Percentiles rank a stretch among this genome's conserved stretches.
phyloP scores from a whole-genome alignment of 2,329 filamentous ascomycete species.

The Beauveria asiatica region DNA sequence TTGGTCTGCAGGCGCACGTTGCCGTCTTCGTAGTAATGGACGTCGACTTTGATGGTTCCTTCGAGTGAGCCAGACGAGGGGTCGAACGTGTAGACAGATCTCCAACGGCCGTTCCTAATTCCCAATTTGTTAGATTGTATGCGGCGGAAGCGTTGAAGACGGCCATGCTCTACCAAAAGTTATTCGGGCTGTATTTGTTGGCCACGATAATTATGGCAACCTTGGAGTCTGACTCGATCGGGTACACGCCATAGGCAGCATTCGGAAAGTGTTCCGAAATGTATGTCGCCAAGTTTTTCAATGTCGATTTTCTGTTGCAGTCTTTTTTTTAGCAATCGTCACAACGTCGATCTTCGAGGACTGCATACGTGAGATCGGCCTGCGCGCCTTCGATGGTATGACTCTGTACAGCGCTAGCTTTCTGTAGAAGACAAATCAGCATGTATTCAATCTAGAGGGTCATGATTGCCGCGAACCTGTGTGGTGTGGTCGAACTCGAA shows the following conservation, averaged over 20 bases:
- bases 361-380: conserved; percentile 66
- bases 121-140: conserved; percentile 14
- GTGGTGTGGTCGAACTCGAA: conserved; percentile 82
- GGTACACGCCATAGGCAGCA: conserved; percentile 74
- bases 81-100: conserved; percentile 74
- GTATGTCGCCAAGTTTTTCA: conserved; percentile 69
- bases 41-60: conserved; percentile 83
- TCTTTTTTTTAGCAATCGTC: conserved; percentile 15
- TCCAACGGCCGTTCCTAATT: conserved; percentile 87
- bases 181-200: conserved; percentile 96
- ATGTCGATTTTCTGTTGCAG: conserved; percentile 61
- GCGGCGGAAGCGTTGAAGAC: background rate
- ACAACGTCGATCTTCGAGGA: background rate
- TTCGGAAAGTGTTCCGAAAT: conserved; percentile 82
- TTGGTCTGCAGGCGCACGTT: conserved; percentile 91
- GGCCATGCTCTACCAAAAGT: conserved; percentile 68
- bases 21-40: conserved; percentile 99
- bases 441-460: background rate
- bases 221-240: conserved; percentile 64
- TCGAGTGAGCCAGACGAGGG: conserved; percentile 60
- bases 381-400: conserved; percentile 69
- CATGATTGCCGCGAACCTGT: conserved; percentile 43
- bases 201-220: conserved; percentile 79
- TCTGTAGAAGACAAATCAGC: conserved; percentile 39
- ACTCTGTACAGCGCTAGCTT: conserved; percentile 75